Conservation (phyloP, 2,329 filamentous ascomycete genomes). For the Chaetomium sp. region DNA sequence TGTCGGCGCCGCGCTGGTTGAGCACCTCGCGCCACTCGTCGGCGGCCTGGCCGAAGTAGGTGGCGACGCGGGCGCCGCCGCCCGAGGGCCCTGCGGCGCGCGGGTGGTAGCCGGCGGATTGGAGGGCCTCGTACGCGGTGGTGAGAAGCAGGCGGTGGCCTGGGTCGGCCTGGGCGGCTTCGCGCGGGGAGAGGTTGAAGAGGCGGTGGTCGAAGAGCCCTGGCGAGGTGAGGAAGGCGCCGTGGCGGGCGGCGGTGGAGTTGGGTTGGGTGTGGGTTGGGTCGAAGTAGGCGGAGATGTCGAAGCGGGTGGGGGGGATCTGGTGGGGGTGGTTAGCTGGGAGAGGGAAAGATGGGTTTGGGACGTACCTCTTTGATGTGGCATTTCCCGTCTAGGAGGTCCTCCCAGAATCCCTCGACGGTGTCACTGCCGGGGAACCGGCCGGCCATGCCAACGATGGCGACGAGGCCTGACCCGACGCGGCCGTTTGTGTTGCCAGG, state of each 20-base stretch:
- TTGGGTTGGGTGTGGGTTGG: neutral
- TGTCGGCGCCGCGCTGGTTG: neutral
- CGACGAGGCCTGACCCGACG: neutral
- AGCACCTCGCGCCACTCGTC: constrained; percentile 7
- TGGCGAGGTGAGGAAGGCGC: neutral
- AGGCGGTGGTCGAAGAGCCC: constrained; percentile 8
- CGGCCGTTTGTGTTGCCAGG: neutral
- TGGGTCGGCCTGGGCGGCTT: constrained; percentile 6
- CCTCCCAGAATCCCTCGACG: neutral
- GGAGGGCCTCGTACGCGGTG: constrained; percentile 5
- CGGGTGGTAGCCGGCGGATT: constrained; percentile 4
- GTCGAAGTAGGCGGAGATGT: constrained; percentile 4
- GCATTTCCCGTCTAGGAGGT: constrained; percentile 1
- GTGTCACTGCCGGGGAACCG: constrained; percentile 3
- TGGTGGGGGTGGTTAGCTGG: neutral
- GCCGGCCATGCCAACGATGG: constrained; percentile 7
- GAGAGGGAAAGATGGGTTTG: neutral
- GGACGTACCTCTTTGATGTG: constrained; percentile 5
- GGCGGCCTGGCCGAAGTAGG: neutral
- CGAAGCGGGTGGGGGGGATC: constrained; percentile 7
- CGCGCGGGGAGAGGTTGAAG: constrained; percentile 11
- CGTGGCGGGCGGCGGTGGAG: constrained; percentile 9
- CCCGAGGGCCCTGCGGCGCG: no score
- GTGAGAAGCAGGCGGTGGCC: neutral
- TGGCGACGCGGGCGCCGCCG: neutral